Conservation (phyloP, 139 green algal genomes). For the Chlorella sp. region DNA sequence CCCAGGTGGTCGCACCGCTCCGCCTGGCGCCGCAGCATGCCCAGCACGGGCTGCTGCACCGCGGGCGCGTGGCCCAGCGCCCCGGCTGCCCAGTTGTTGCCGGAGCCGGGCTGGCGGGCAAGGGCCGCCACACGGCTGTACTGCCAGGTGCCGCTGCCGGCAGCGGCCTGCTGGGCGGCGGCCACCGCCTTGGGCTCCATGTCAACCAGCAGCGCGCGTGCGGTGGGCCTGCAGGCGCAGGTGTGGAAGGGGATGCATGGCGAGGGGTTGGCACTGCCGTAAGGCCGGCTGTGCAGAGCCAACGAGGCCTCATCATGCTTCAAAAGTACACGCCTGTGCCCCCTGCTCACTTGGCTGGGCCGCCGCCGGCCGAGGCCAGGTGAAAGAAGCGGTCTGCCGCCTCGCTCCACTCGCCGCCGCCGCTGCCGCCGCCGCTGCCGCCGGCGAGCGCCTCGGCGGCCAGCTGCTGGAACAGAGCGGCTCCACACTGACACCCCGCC, state of each 20-base stretch:
- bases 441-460: conserved; percentile 54
- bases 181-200: conserved; percentile 87
- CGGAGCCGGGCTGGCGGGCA: conserved; percentile 71
- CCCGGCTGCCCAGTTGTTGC: conserved; percentile 91
- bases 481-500: conserved; percentile 88
- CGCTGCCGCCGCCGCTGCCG: neutral
- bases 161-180: conserved; percentile 11
- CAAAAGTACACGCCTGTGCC: too few species aligned
- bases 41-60: conserved; percentile 51
- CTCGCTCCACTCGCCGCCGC: conserved; percentile 34
- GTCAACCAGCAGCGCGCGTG: conserved; percentile 83
- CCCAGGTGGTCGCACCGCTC: conserved; percentile 66
- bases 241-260: neutral
- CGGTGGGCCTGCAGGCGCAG: conserved; percentile 26
- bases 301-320: too few species aligned
- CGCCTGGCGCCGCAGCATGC: conserved; percentile 74
- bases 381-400: conserved; percentile 1
- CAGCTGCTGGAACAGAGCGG: conserved; percentile 70
- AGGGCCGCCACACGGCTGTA: conserved; percentile 57
- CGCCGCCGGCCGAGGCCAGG: neutral
- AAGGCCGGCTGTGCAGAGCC: neutral
- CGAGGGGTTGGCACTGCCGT: neutral
- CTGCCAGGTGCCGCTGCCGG: conserved; percentile 56
- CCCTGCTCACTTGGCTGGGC: neutral
- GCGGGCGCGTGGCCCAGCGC: conserved; percentile 69